These are phyloP conservation scores for Naganishia antarctica DNA, from an alignment of 768 basidiomycete genomes.

Conservation along the genomic window DNA sequence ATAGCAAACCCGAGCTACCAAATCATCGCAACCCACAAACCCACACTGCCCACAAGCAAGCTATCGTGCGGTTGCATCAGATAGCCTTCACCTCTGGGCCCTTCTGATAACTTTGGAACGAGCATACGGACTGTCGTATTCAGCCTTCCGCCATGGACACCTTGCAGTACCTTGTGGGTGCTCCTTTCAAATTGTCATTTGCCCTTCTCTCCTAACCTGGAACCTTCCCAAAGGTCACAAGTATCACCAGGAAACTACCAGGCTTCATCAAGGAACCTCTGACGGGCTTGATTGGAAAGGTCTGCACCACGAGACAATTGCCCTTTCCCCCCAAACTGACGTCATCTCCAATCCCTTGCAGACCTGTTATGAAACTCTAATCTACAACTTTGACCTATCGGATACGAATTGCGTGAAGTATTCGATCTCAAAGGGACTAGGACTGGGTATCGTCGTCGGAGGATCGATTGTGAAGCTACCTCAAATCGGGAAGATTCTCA, in stretches of 20 bases:
- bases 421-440: conserved; percentile 83
- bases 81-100: too few species aligned
- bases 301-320: conserved; percentile 42
- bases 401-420: conserved; percentile 85
- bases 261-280: conserved; percentile 77
- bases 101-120: too few species aligned
- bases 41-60: too few species aligned
- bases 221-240: conserved; percentile 34
- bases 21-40: too few species aligned
- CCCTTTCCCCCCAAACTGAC: not conserved
- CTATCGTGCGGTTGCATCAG: too few species aligned
- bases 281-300: conserved; percentile 74
- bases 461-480: conserved; percentile 96
- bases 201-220: not conserved
- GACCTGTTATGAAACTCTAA: conserved; percentile 85
- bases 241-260: conserved; percentile 74
- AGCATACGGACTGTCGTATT: too few species aligned
- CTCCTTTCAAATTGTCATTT: not conserved
- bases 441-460: conserved; percentile 81
- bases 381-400: conserved; percentile 72
- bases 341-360: conserved; percentile 45
- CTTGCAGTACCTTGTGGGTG: conserved; percentile 17
- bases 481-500: conserved; percentile 58
- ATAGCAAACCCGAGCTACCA: too few species aligned
- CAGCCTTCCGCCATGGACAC: conserved; percentile 23